Percentiles rank a stretch among this genome's conserved stretches.
Conservation (phyloP, 2,329 filamentous ascomycete genomes). For the Sporothrix euskadiensis region DNA sequence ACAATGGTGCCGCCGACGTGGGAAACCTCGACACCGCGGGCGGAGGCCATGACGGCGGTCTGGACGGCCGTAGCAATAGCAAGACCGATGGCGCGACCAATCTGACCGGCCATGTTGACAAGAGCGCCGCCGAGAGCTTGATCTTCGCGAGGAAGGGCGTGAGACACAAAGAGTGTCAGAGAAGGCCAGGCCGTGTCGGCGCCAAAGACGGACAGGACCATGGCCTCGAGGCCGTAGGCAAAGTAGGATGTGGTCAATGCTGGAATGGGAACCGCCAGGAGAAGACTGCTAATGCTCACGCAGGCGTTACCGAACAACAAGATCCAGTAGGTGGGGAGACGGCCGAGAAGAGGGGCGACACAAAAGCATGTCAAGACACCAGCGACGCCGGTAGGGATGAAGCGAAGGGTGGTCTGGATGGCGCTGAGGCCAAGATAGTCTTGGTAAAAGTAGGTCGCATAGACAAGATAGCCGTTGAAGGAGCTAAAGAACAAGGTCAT, state of each 20-base stretch:
- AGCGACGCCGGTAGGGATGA: constrained; percentile 64
- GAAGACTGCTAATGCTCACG: constrained; percentile 51
- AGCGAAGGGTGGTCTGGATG: constrained; percentile 68
- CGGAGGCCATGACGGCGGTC: constrained; percentile 58
- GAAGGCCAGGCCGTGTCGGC: constrained; percentile 68
- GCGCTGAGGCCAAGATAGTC: constrained; percentile 62
- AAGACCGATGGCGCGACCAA: constrained; percentile 65
- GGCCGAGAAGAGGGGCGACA: constrained; percentile 57
- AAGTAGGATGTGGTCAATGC: constrained; percentile 60
- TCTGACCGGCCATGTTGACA: constrained; percentile 65
- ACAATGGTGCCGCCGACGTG: constrained; percentile 45
- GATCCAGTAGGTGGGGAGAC: constrained; percentile 59
- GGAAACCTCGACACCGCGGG: constrained; percentile 47
- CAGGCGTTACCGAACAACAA: constrained; percentile 59
- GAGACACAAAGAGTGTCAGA: constrained; percentile 65
- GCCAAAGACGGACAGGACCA: constrained; percentile 65
- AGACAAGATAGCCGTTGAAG: constrained; percentile 69
- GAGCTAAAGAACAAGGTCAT: constrained; percentile 66
- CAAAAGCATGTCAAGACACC: constrained; percentile 59
- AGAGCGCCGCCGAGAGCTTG: constrained; percentile 68
- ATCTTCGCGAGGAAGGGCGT: constrained; percentile 61
- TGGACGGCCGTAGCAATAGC: constrained; percentile 67
- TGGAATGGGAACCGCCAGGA: constrained; percentile 65
- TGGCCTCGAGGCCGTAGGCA: constrained; percentile 65
- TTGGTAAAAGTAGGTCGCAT: constrained; percentile 70